Base-by-base conservation (phyloP, 2,329 filamentous ascomycete species). In the Nothomitra cinnamomea region DNA sequence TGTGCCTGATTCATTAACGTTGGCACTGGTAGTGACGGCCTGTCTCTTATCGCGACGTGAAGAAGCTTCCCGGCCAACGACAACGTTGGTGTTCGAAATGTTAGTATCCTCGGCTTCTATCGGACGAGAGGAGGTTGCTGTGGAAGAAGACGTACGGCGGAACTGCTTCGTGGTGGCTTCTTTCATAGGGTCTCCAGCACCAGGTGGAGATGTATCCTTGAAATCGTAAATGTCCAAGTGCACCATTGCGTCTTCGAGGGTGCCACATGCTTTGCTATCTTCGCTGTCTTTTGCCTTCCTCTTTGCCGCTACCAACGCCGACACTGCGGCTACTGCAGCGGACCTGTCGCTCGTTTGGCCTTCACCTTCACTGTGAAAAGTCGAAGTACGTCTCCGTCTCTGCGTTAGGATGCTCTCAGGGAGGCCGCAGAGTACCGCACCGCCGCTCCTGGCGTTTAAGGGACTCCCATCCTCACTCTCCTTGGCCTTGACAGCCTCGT, bases 221-320 rank as follows among this genome's bases (percentile, higher is more conserved):
- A 49, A 49, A 28, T 49, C 45, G 32, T 49, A 49, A 22, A 49
- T 49, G 19, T 49, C 45, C 15, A 49, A 28, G 8, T 49, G 25
- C 17, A 19, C 45, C 45, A 49, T 49, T 5, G 25, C 45, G 24
- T 28, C 28, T 17, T 35, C 15, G n/a, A 49, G 8, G 24, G 24
- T 28, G 45, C 5, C 28, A 15, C 32, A n/a, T 4, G 12, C 21
- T 32, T 17, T 49, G 4, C 24, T 49, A 17, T 49, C 45, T 15
- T 7, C 24, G 19, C 24, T 49, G n/a, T 49, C 19, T 24, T 28
- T 35, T 7, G 45, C 15, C 24, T 19, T 49, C n/a, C 32, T 49
- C 25, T 22, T 49, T 32, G 28, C 28, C 28, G 28, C 10, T 32
- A 32, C 10, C 45, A 35, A 17, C n/a, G 25, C 45, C 5, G 25